A percentile compares a stretch with the other conserved stretches of the same genome.
Conservation (phyloP, 1,284 basidiomycete genomes). For the Trichosporon coremiiforme region DNA sequence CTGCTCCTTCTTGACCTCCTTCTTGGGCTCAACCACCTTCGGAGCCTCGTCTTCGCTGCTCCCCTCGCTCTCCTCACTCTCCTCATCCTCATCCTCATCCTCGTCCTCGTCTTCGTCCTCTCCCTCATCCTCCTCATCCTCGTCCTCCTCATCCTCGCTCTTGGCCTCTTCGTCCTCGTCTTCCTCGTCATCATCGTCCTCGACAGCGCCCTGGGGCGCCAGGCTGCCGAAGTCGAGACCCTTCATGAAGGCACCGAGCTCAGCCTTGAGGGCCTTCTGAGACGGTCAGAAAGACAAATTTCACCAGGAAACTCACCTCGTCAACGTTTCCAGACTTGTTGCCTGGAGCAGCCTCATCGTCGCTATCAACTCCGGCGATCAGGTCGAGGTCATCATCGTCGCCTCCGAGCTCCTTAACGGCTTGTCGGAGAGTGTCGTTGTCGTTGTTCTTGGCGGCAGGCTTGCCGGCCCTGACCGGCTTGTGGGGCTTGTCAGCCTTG, state of each 20-base stretch:
- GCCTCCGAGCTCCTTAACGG: conserved; percentile 61
- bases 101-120: conserved; percentile 44
- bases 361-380: conserved; percentile 58
- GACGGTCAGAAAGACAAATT: background rate
- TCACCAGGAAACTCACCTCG: conserved; percentile 39
- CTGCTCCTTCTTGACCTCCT: conserved; percentile 37
- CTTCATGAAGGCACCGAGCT: conserved; percentile 65
- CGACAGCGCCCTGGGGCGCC: conserved; percentile 33
- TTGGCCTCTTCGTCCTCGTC: conserved; percentile 49
- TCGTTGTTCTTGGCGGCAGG: conserved; percentile 17
- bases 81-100: conserved; percentile 32
- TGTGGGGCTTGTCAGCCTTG: conserved; percentile 10
- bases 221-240: conserved; percentile 59
- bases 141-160: conserved; percentile 46
- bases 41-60: conserved; percentile 44
- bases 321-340: conserved; percentile 36
- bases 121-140: conserved; percentile 44
- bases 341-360: conserved; percentile 41
- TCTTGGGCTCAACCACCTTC: conserved; percentile 47
- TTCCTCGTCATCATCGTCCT: conserved; percentile 42
- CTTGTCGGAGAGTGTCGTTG: conserved; percentile 51
- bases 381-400: conserved; percentile 62
- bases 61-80: conserved; percentile 40
- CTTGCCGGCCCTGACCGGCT: conserved; percentile 1
- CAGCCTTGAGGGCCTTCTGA: conserved; percentile 60